Evolutionary conservation across 495 filamentous ascomycete species (phyloP), one percentile per base, ranked within the genome.

Genomic region (Bombardia bombarda): DNA sequence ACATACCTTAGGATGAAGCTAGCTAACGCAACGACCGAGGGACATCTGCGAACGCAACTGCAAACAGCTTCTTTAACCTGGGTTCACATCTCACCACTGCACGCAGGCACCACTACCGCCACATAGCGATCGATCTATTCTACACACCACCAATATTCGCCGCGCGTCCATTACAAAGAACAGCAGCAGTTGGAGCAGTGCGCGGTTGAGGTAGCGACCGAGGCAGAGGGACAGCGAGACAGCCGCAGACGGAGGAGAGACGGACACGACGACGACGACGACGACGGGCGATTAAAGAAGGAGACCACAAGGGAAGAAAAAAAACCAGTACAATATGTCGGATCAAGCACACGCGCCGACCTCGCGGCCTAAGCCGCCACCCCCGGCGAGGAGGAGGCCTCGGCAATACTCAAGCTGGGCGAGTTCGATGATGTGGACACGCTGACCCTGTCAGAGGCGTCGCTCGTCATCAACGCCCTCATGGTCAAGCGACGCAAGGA

Each of bases 371-470:
- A 87, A 87, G 57, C 75, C 82, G 42, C 61, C 78, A 14, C 76
- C 84, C 73, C 84, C 39, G 86, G 84, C 56, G 86, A 95, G 54
- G 89, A 96, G 65, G 90, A 96, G 70, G 89, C 89, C 3, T 77
- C 79, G 28, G 73, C 79, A 4, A 79, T 82, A 26, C 79, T 96
- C 42, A 81, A 78, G 53, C 85, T 98, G 21, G 92, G 92, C 63
- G 90, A 95, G 52, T 95, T 97, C 66, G 76, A 88, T 50, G 72
- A 87, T 57, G 87, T 89, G 26, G 86, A 89, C 51, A 86, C 86
- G 2, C 73, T 98, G 40, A 90, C 87, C 24, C 71, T 95, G 23
- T 89, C 84, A 10, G 92, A 95, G 58, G 90, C 90, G n/a, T 77
- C 87, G 46, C 75, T 95, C 26, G 80, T 96, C 51, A 87, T 97